Evolutionary conservation across 2,329 filamentous ascomycete species (phyloP), one percentile per base, ranked within the genome.

Genomic region (Fusarium cicatricum): DNA sequence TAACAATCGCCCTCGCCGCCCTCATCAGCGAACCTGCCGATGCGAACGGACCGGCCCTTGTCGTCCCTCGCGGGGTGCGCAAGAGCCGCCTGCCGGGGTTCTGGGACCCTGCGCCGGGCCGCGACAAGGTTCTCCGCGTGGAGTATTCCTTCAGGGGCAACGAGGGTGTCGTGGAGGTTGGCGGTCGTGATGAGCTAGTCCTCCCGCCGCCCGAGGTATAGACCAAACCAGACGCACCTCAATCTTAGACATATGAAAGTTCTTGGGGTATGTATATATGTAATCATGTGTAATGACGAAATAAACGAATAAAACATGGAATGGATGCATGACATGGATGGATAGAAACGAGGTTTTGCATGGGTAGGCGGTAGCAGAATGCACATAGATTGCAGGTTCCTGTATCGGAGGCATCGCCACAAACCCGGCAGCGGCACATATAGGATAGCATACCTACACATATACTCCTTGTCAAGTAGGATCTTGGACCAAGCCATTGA

Each of bases 51-150:
- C 67, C 73, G 5, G 55, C 63, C 37, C 55, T 82, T 11, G 51
- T 66, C 4, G 78, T 81, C 31, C 78, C 79, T 1, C 49, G 51
- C 3, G 77, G 78, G 1, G 64, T 81, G 45, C 65, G 73, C 44
- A 80, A 82, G 72, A 75, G 73, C 38, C 71, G 75, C 31, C 62
- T 83, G 23, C 70, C 80, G 0, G 81, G 81, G 1, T 83, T 83
- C 65, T 82, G 80, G 77, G 81, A 83, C 50, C 80, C 80, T 14
- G 76, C 74, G 11, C 81, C 80, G 5, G 66, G 67, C 29, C 66
- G 68, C 31, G 72, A 71, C 16, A 83, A 83, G 73, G 72, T 77
- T 31, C 69, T 83, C 41, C 73, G 75, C 39, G 77, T 83, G 14
- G 71, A 75, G 51, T 83, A 82, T 55, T 52, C 73, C 16, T 81